A percentile compares a stretch with the other conserved stretches of the same genome.
Evolutionary conservation across 179 eudicot species (phyloP).

Genomic region (Heliamphora ciliata): DNA sequence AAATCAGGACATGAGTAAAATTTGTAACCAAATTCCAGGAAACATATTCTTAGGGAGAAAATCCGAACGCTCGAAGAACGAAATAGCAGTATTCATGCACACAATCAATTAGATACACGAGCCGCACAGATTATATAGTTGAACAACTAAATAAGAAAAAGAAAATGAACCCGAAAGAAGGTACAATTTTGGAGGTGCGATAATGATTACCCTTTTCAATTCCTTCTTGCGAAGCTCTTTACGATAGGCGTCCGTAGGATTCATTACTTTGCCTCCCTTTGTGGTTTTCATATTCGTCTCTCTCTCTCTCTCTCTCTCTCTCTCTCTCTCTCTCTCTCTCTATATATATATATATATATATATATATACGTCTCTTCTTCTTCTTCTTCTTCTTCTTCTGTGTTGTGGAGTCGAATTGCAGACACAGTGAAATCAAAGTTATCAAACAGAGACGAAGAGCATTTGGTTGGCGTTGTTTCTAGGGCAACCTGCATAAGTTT

Average conservation of each 20-base stretch:
- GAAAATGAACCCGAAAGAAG: background rate
- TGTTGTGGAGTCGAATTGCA: background rate
- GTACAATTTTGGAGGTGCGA: background rate
- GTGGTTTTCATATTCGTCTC: slow-evolving; percentile 75
- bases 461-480: background rate
- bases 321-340: background rate
- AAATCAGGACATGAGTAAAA: background rate
- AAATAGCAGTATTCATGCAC: background rate
- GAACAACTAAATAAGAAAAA: background rate
- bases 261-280: slow-evolving; percentile 95
- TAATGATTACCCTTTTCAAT: slow-evolving; percentile 56
- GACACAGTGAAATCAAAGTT: background rate
- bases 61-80: background rate
- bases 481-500: too few relatives aligned
- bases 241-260: slow-evolving; percentile 97
- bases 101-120: background rate
- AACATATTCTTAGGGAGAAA: background rate
- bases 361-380: too few relatives aligned
- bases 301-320: slow-evolving; percentile 1
- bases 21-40: background rate
- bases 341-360: background rate
- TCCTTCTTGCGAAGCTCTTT: slow-evolving; percentile 91
- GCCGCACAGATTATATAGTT: background rate
- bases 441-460: background rate
- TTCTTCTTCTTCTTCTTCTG: background rate